Evolutionary conservation across 1,284 basidiomycete genomes (phyloP).

Genomic region (Leccinum fuscescens): DNA sequence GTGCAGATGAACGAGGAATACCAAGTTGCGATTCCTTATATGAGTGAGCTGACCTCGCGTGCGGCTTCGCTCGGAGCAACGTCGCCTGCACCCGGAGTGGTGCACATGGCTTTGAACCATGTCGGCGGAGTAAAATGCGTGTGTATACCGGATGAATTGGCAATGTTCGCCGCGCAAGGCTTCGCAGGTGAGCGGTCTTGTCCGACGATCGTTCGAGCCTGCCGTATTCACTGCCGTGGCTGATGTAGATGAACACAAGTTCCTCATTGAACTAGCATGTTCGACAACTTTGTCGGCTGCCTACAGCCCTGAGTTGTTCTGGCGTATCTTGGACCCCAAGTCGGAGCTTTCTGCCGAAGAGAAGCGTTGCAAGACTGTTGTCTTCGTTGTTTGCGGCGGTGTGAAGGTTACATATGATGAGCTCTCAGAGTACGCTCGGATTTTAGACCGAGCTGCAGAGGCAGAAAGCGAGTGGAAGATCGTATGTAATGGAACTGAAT

Average conservation of each 20-base stretch:
- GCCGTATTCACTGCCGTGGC: conserved; percentile 5
- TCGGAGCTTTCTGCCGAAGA: conserved; percentile 41
- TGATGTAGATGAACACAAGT: conserved; percentile 66
- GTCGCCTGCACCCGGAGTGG: conserved; percentile 54
- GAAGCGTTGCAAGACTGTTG: conserved; percentile 24
- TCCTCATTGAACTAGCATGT: conserved; percentile 70
- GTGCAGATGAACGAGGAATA: conserved; percentile 40
- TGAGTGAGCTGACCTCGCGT: conserved; percentile 55
- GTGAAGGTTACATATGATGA: conserved; percentile 60
- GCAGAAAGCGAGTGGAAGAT: conserved; percentile 36
- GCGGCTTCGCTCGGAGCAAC: conserved; percentile 73
- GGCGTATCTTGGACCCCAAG: conserved; percentile 34
- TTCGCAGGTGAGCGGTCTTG: conserved; percentile 51
- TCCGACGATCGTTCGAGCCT: neutral
- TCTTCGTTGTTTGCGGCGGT: conserved; percentile 33
- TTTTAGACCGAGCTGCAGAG: conserved; percentile 37
- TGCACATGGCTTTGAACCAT: conserved; percentile 61
- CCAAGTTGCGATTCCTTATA: conserved; percentile 52
- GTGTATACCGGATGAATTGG: conserved; percentile 63
- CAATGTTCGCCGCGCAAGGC: conserved; percentile 53
- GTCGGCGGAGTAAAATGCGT: conserved; percentile 53
- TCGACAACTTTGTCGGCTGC: conserved; percentile 63
- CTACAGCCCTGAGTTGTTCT: conserved; percentile 57
- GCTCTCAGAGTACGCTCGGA: conserved; percentile 43
- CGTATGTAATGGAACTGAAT: conserved; percentile 38